phyloP scores from a whole-genome alignment of 768 basidiomycete species.

The Ramaria rubella region DNA sequence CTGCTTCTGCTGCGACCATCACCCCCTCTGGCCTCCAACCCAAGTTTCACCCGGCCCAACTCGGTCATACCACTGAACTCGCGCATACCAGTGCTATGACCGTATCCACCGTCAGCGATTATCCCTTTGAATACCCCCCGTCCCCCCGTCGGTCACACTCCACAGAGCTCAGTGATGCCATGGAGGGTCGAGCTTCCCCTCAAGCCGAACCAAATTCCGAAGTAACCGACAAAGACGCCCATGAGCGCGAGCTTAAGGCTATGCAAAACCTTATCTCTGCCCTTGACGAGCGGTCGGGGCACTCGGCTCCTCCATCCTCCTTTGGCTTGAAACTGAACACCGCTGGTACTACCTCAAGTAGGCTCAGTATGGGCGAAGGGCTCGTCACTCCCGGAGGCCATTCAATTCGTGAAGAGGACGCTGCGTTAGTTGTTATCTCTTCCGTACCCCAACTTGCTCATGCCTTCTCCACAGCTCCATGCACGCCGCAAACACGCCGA shows the following conservation, averaged over 20 bases:
- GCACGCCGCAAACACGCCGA: neutral
- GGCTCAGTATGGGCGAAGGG: neutral
- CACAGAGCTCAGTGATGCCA: neutral
- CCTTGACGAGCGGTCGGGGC: neutral
- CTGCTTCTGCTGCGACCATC: neutral
- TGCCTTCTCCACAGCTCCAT: neutral
- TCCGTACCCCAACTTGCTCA: neutral
- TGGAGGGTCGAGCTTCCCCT: neutral
- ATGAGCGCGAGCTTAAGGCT: neutral
- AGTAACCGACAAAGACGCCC: neutral
- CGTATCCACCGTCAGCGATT: neutral
- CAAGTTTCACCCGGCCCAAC: neutral
- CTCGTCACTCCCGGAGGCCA: conserved; percentile 1
- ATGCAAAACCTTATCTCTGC: conserved; percentile 4
- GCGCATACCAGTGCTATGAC: neutral
- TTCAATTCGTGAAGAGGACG: neutral
- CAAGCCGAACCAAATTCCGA: neutral
- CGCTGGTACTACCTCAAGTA: neutral
- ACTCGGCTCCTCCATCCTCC: neutral
- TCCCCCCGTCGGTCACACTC: neutral
- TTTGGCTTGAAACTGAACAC: neutral
- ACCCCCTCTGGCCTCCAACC: no score
- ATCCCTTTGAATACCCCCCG: neutral
- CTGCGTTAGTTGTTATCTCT: neutral
- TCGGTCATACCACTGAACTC: neutral